Evolutionary conservation across 169 alveolate species (phyloP).

Genomic region (Eimeria praecox): DNA sequence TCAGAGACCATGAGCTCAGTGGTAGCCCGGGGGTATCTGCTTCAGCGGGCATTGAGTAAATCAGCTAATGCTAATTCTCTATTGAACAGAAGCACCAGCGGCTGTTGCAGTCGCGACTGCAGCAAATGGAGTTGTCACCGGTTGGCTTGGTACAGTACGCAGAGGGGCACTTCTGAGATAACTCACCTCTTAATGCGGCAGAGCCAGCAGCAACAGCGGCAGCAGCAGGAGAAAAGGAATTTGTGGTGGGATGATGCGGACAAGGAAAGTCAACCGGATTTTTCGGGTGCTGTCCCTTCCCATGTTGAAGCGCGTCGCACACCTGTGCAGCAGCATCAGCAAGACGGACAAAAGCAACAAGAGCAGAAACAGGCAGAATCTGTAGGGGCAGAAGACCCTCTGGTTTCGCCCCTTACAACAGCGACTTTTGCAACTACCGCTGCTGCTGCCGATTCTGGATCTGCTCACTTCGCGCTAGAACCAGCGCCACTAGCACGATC

Average conservation of each 20-base stretch:
- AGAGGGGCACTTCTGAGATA: neutral
- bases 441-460: neutral
- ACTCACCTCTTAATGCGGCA: neutral
- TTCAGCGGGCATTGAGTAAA: neutral
- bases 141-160: neutral
- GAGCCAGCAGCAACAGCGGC: constrained; percentile 45
- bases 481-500: neutral
- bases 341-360: neutral
- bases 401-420: neutral
- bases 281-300: neutral
- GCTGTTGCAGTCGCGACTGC: neutral
- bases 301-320: neutral
- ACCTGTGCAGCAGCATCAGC: neutral
- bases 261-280: neutral
- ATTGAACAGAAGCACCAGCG: neutral
- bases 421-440: neutral
- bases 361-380: neutral
- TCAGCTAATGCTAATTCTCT: neutral
- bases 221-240: constrained; percentile 15
- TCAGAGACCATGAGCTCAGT: neutral
- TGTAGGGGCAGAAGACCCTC: neutral
- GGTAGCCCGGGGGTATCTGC: neutral
- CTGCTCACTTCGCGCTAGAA: neutral
- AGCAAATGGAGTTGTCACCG: neutral
- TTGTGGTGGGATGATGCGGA: constrained; percentile 71